A percentile compares a stretch with the other conserved stretches of the same genome.
phyloP scores from a whole-genome alignment of 1,284 basidiomycete species.

The Trametes polyzona region DNA sequence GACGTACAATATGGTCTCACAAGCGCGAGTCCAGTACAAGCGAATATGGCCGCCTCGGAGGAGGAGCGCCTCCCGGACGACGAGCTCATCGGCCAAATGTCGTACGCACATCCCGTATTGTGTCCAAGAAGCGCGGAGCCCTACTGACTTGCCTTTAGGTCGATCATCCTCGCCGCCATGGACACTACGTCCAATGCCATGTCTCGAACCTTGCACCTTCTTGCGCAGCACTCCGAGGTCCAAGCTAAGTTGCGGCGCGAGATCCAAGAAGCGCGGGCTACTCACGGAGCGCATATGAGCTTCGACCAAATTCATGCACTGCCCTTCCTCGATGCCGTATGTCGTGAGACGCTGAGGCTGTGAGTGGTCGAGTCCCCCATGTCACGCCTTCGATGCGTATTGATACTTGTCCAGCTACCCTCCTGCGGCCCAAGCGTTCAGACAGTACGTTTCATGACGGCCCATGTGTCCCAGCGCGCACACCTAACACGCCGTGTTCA shows the following conservation, averaged over 20 bases:
- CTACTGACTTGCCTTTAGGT: too few species aligned
- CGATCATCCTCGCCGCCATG: constrained; percentile 28
- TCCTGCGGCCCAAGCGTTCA: constrained; percentile 8
- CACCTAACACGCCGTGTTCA: not conserved
- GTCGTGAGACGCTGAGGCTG: constrained; percentile 36
- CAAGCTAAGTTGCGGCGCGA: constrained; percentile 27
- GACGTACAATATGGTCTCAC: too few species aligned
- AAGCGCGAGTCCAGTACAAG: constrained; percentile 18
- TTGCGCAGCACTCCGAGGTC: constrained; percentile 7
- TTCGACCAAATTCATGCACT: constrained; percentile 38
- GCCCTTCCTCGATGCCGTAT: constrained; percentile 39
- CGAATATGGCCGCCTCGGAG: constrained; percentile 26
- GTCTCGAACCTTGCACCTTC: constrained; percentile 32
- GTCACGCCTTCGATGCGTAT: not conserved
- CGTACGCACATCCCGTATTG: constrained; percentile 24
- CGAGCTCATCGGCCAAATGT: constrained; percentile 33
- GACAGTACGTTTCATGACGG: not conserved
- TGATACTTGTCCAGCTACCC: constrained; percentile 1
- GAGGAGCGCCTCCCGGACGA: constrained; percentile 32
- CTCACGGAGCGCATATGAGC: constrained; percentile 13
- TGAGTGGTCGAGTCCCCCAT: not conserved
- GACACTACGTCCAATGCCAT: constrained; percentile 33
- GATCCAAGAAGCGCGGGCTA: constrained; percentile 21
- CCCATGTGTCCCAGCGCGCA: not conserved
- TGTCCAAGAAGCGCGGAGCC: too few species aligned